These are phyloP conservation scores for Populus hybrid DNA, from an alignment of 441 rosid genomes.

Conservation along the genomic window DNA sequence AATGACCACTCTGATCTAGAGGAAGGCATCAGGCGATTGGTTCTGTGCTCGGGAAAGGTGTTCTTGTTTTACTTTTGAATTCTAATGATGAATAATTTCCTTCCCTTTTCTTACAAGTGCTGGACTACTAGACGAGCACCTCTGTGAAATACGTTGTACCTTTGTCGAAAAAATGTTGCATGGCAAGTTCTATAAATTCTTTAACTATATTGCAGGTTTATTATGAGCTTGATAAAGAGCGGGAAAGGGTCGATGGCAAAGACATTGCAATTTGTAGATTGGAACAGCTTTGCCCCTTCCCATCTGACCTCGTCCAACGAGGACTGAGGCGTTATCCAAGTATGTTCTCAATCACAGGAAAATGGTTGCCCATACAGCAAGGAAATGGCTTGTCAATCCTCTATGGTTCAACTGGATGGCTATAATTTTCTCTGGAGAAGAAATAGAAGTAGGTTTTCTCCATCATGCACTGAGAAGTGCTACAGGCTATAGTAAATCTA, in stretches of 20 bases:
- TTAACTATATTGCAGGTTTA: constrained; percentile 48
- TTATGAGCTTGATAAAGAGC: constrained; percentile 88
- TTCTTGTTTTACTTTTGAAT: constrained; percentile 9
- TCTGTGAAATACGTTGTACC: too few species aligned
- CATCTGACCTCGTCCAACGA: constrained; percentile 82
- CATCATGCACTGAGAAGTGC: too few species aligned
- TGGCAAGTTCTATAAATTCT: too few species aligned
- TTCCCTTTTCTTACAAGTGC: too few species aligned
- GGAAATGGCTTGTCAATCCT: too few species aligned
- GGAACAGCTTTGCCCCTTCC: constrained; percentile 95
- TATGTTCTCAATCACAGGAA: constrained; percentile 26
- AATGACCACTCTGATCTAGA: constrained; percentile 79
- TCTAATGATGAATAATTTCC: too few species aligned
- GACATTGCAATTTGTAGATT: constrained; percentile 94
- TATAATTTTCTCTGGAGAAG: background rate
- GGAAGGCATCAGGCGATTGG: constrained; percentile 82
- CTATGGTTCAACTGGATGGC: background rate
- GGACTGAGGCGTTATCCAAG: constrained; percentile 94
- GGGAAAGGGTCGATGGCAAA: constrained; percentile 58
- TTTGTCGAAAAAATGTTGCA: too few species aligned
- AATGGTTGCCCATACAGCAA: too few species aligned
- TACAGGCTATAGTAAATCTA: too few species aligned
- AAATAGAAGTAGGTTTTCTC: too few species aligned
- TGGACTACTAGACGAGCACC: too few species aligned
- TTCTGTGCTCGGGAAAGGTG: constrained; percentile 98